A percentile compares a stretch with the other conserved stretches of the same genome.
phyloP scores from a whole-genome alignment of 768 basidiomycete species.

The Punctularia strigosozonata region DNA sequence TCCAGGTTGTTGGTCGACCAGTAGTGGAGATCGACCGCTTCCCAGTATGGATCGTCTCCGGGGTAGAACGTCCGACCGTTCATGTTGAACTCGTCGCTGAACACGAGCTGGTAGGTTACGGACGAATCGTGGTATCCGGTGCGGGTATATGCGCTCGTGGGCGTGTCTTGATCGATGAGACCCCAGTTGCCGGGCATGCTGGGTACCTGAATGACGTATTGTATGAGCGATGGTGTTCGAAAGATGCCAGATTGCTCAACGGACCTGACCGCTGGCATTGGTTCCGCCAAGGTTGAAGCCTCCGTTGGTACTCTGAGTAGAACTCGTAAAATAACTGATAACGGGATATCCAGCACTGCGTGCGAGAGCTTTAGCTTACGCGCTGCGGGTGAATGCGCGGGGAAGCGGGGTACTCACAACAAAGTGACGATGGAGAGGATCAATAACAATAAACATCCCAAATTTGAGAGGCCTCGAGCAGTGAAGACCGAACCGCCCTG shows the following conservation, averaged over 20 bases:
- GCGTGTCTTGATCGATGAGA: constrained; percentile 18
- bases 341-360: constrained; percentile 34
- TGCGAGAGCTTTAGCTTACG: constrained; percentile 12
- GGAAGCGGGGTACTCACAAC: constrained; percentile 33
- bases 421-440: constrained; percentile 31
- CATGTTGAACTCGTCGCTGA: constrained; percentile 33
- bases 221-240: constrained; percentile 16
- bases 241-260: constrained; percentile 18
- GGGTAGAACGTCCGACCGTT: constrained; percentile 31
- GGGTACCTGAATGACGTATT: constrained; percentile 29
- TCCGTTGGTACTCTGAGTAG: constrained; percentile 27
- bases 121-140: constrained; percentile 13
- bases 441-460: constrained; percentile 56
- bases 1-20: constrained; percentile 47
- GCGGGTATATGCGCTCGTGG: neutral
- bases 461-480: constrained; percentile 48
- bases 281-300: constrained; percentile 69
- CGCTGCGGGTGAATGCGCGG: constrained; percentile 16
- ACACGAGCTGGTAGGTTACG: constrained; percentile 26
- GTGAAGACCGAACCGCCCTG: constrained; percentile 48
- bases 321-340: constrained; percentile 30
- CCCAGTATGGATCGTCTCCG: constrained; percentile 34
- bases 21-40: constrained; percentile 25
- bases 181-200: constrained; percentile 11
- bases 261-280: constrained; percentile 59